A percentile compares a stretch with the other conserved stretches of the same genome.
Evolutionary conservation across 495 filamentous ascomycete species (phyloP).

Genomic region (Paragyromitra xinjiangensis): DNA sequence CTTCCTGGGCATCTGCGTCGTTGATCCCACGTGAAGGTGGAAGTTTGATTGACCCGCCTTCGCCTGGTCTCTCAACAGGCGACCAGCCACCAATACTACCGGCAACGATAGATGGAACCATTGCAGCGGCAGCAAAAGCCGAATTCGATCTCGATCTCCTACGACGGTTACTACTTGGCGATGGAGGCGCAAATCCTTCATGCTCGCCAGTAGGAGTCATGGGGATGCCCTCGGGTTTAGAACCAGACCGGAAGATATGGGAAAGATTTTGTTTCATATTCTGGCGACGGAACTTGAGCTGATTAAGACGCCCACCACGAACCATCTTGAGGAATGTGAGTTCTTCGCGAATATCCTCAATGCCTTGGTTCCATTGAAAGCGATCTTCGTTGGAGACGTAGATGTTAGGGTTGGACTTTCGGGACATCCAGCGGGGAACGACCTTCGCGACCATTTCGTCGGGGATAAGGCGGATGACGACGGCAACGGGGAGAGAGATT

Average conservation of each 20-base stretch:
- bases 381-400: conserved; percentile 70
- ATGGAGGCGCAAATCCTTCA: conserved; percentile 37
- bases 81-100: conserved; percentile 78
- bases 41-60: conserved; percentile 63
- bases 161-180: conserved; percentile 46
- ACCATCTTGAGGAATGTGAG: conserved; percentile 87
- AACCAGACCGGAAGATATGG: conserved; percentile 49
- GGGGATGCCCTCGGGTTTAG: conserved; percentile 38
- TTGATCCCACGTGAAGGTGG: conserved; percentile 59
- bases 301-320: conserved; percentile 87
- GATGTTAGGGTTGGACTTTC: conserved; percentile 61
- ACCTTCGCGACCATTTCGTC: conserved; percentile 69
- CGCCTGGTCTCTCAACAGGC: conserved; percentile 68
- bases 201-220: conserved; percentile 40
- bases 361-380: conserved; percentile 69
- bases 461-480: conserved; percentile 77
- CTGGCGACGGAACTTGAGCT: conserved; percentile 83
- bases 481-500: conserved; percentile 74
- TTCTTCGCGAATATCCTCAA: conserved; percentile 79
- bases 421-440: conserved; percentile 65
- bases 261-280: conserved; percentile 49
- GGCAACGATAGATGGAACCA: conserved; percentile 74
- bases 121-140: conserved; percentile 72
- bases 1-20: conserved; percentile 59
- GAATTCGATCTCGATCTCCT: conserved; percentile 75